Evolutionary conservation across 2,329 filamentous ascomycete genomes (phyloP).

Genomic region (Raffaelea albimanens): DNA sequence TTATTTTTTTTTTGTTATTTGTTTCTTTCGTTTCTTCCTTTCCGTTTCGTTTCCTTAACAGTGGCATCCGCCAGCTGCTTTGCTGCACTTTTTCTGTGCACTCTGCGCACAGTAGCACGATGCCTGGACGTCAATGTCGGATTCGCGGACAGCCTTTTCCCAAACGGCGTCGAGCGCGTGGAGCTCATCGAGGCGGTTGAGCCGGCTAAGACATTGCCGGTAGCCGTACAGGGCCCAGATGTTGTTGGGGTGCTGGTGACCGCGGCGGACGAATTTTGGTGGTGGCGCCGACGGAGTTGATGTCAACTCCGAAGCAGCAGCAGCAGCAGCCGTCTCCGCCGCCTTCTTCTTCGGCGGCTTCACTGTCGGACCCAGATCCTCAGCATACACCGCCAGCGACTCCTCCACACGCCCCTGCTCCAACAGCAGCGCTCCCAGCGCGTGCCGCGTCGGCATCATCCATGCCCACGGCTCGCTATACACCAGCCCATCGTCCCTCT

Average conservation of each 20-base stretch:
- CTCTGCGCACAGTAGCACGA: conserved; percentile 25
- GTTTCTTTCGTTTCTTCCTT: too few species aligned
- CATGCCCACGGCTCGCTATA: conserved; percentile 52
- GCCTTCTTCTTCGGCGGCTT: too few species aligned
- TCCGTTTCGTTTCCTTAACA: too few species aligned
- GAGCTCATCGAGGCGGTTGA: conserved; percentile 22
- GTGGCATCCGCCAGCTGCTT: too few species aligned
- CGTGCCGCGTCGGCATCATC: conserved; percentile 50
- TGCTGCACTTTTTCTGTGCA: too few species aligned
- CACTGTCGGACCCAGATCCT: conserved; percentile 36
- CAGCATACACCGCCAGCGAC: conserved; percentile 31
- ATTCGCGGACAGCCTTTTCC: conserved; percentile 2
- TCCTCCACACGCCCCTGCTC: conserved; percentile 39
- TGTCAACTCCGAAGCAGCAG: too few species aligned
- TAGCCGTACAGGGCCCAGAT: conserved; percentile 52
- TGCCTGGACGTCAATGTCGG: conserved; percentile 22
- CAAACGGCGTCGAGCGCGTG: too few species aligned
- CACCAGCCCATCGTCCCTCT: conserved; percentile 39
- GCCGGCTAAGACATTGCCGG: conserved; percentile 42
- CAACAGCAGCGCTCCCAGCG: conserved; percentile 43
- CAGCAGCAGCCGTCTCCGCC: too few species aligned
- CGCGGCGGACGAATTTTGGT: conserved; percentile 27
- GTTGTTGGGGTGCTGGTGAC: conserved; percentile 44
- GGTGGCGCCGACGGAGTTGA: too few species aligned
- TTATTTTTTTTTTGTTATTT: too few species aligned